Evolutionary conservation across 2,329 filamentous ascomycete genomes (phyloP).

Genomic region (Fusarium sp.): DNA sequence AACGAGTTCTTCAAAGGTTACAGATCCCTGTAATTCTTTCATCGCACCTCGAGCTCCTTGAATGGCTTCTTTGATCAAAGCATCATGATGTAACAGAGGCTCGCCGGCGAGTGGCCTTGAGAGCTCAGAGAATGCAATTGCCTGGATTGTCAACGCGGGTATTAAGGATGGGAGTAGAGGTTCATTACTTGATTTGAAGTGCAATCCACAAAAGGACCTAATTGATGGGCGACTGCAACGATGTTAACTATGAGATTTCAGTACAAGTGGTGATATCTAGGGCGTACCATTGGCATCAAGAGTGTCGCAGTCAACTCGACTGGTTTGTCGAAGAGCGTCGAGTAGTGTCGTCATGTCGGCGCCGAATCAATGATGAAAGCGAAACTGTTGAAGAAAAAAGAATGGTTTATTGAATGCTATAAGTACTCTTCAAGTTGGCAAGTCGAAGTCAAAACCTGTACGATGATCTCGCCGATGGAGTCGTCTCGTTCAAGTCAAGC

Average conservation of each 20-base stretch:
- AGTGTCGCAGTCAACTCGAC: conserved; percentile 55
- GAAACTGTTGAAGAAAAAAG: not conserved
- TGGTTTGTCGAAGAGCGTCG: conserved; percentile 47
- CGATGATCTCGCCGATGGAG: conserved; percentile 1
- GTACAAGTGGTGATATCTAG: not conserved
- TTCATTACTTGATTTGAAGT: conserved; percentile 53
- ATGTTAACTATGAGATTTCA: conserved; percentile 22
- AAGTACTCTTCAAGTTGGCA: not conserved
- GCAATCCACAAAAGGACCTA: conserved; percentile 55
- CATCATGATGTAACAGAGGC: conserved; percentile 47
- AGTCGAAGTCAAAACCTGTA: conserved; percentile 12
- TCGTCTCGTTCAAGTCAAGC: conserved; percentile 10
- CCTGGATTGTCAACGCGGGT: conserved; percentile 35
- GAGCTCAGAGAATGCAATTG: conserved; percentile 54
- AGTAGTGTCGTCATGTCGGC: conserved; percentile 48
- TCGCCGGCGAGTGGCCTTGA: conserved; percentile 39
- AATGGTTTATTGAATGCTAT: conserved; percentile 10
- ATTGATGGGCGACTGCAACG: conserved; percentile 47
- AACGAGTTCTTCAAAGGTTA: conserved; percentile 61
- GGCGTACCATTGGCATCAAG: conserved; percentile 51
- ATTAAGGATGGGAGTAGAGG: not conserved
- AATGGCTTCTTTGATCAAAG: conserved; percentile 49
- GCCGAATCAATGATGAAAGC: not conserved
- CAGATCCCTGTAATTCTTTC: conserved; percentile 35
- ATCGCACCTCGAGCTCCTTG: conserved; percentile 40